These are phyloP conservation scores for Beta macrorhiza DNA, from an alignment of 179 eudicot species.

Conservation along the genomic window DNA sequence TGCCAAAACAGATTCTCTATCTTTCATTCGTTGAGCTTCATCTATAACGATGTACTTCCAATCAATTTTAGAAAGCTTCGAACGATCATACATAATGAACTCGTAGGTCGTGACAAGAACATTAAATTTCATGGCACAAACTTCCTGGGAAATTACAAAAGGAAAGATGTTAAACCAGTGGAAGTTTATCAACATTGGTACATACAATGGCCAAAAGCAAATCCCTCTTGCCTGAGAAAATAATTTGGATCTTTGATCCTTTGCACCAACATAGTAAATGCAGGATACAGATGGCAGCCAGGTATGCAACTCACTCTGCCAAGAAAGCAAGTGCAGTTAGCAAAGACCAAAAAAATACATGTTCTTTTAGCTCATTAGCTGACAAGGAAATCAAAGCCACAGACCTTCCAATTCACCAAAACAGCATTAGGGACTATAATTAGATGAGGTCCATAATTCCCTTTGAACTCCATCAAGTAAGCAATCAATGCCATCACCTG, in stretches of 20 bases:
- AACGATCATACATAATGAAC: conserved; percentile 89
- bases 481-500: conserved; percentile 99
- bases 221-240: conserved; percentile 81
- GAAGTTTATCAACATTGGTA: not conserved
- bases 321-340: conserved; percentile 11
- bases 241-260: conserved; percentile 82
- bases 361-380: not conserved
- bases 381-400: conserved; percentile 13
- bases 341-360: conserved; percentile 1
- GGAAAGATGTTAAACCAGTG: conserved; percentile 5
- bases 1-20: conserved; percentile 94
- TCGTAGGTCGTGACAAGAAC: conserved; percentile 98
- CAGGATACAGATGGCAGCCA: conserved; percentile 96
- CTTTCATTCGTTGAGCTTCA: conserved; percentile 99
- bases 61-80: conserved; percentile 90
- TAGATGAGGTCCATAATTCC: conserved; percentile 97
- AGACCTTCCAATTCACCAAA: conserved; percentile 96
- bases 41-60: conserved; percentile 97
- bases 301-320: conserved; percentile 89
- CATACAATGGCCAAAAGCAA: not conserved
- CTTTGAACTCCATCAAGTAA: conserved; percentile 95
- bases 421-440: conserved; percentile 99
- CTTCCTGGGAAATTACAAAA: conserved; percentile 57
- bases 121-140: conserved; percentile 86
- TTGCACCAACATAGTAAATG: conserved; percentile 85